These are phyloP conservation scores for Penicillium fimorum DNA, from an alignment of 495 filamentous ascomycete genomes.

Conservation along the genomic window DNA sequence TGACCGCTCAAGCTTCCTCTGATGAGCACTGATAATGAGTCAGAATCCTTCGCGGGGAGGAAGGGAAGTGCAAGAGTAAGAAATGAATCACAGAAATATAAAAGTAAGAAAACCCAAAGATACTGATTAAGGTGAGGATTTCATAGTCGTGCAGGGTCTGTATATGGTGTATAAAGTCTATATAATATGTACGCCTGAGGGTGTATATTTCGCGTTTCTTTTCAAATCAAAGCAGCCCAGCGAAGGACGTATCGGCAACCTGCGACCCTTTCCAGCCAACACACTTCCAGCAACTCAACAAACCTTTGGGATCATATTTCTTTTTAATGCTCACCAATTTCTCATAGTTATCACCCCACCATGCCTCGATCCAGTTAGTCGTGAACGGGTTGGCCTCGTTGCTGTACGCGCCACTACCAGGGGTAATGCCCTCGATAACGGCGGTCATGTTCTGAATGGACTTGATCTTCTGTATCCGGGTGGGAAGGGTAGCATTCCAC, in stretches of 20 bases:
- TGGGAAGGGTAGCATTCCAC: neutral
- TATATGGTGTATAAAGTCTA: neutral
- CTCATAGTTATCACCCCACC: neutral
- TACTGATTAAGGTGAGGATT: neutral
- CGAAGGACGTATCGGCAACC: neutral
- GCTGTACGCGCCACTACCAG: slow-evolving; percentile 43
- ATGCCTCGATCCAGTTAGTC: slow-evolving; percentile 43
- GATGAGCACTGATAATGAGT: no score
- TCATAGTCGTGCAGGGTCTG: neutral
- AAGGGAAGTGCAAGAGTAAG: neutral
- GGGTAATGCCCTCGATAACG: slow-evolving; percentile 40
- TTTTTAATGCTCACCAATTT: neutral
- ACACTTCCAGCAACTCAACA: neutral
- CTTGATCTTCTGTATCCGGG: neutral
- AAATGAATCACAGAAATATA: neutral
- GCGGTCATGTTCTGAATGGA: neutral
- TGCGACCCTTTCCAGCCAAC: neutral
- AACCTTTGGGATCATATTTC: neutral
- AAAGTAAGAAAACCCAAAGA: neutral
- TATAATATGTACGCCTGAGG: neutral
- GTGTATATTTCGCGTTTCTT: neutral
- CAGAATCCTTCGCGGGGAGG: neutral
- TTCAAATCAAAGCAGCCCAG: neutral
- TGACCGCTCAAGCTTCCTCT: neutral
- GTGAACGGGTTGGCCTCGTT: slow-evolving; percentile 51